Percentiles rank a stretch among this genome's conserved stretches.
phyloP scores from a whole-genome alignment of 345 rosid genomes.

The Eucalyptus sp. region DNA sequence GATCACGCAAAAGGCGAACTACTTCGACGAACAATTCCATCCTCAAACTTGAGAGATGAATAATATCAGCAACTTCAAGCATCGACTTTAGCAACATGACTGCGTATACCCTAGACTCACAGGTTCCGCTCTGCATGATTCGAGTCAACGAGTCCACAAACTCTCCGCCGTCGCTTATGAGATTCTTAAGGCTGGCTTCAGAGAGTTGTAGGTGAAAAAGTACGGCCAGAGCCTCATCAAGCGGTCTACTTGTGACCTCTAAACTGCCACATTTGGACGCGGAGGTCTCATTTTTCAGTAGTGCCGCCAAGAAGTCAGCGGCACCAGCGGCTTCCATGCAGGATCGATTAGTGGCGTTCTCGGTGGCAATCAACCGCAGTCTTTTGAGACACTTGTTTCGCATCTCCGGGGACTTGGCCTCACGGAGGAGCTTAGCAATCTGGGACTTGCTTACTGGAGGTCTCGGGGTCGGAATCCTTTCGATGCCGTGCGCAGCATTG shows the following conservation, averaged over 20 bases:
- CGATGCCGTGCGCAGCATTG: constrained; percentile 68
- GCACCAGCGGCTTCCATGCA: constrained; percentile 68
- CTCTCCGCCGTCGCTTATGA: constrained; percentile 23
- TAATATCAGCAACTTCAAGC: constrained; percentile 46
- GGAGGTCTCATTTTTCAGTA: neutral
- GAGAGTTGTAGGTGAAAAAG: constrained; percentile 56
- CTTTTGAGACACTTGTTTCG: constrained; percentile 34
- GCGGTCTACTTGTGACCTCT: constrained; percentile 4
- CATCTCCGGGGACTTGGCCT: constrained; percentile 31
- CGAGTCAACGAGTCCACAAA: constrained; percentile 36
- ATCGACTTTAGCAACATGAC: constrained; percentile 25
- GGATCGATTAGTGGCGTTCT: constrained; percentile 46
- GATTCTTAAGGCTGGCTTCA: constrained; percentile 44
- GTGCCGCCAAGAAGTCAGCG: constrained; percentile 27
- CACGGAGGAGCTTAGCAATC: constrained; percentile 41
- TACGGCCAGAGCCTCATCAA: constrained; percentile 54
- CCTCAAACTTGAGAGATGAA: constrained; percentile 19
- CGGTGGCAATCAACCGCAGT: constrained; percentile 40
- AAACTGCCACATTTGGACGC: constrained; percentile 3
- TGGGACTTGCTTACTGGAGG: constrained; percentile 47
- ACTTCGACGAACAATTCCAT: constrained; percentile 33
- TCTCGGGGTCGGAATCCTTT: constrained; percentile 87
- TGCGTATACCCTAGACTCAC: constrained; percentile 41
- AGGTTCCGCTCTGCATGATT: constrained; percentile 29
- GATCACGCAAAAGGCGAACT: constrained; percentile 31